phyloP scores from a whole-genome alignment of 176 grass and related monocot species.

The Eleusine coracana region DNA sequence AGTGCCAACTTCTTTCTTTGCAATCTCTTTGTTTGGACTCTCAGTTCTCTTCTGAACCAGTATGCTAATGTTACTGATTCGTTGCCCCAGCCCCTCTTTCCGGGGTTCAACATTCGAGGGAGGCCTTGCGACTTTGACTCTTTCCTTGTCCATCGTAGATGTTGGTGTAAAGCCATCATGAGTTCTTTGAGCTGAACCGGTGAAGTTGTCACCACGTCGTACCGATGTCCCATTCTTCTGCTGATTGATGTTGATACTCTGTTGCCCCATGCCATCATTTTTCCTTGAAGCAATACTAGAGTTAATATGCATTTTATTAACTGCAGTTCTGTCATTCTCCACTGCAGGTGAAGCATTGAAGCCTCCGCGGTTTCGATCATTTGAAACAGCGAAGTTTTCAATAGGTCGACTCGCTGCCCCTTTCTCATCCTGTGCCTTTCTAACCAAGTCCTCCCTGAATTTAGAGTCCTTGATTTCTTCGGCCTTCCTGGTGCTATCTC shows the following conservation, averaged over 20 bases:
- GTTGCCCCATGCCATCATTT: conserved; percentile 50
- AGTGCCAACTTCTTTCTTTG: conserved; percentile 46
- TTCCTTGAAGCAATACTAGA: conserved; percentile 44
- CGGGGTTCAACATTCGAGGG: conserved; percentile 46
- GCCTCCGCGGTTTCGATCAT: conserved; percentile 47
- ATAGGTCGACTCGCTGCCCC: conserved; percentile 41
- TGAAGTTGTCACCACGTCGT: conserved; percentile 29
- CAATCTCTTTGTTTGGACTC: conserved; percentile 37
- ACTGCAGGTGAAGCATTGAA: conserved; percentile 34
- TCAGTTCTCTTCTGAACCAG: conserved; percentile 62
- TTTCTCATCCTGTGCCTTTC: conserved; percentile 57
- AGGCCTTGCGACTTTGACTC: conserved; percentile 42
- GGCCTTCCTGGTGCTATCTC: conserved; percentile 52
- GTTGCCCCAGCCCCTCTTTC: conserved; percentile 53
- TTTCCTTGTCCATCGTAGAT: conserved; percentile 49
- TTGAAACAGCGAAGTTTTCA: conserved; percentile 51
- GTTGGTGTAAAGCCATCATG: conserved; percentile 32
- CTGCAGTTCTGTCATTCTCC: conserved; percentile 48
- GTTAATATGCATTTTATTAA: conserved; percentile 54
- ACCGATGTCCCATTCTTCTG: conserved; percentile 60
- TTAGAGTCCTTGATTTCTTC: conserved; percentile 59
- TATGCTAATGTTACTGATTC: conserved; percentile 60
- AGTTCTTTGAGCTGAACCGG: conserved; percentile 41
- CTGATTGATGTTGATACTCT: conserved; percentile 45
- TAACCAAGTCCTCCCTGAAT: conserved; percentile 57